A percentile compares a stretch with the other conserved stretches of the same genome.
Evolutionary conservation across 331 rosid genomes (phyloP).

Genomic region (Acacia concinna): DNA sequence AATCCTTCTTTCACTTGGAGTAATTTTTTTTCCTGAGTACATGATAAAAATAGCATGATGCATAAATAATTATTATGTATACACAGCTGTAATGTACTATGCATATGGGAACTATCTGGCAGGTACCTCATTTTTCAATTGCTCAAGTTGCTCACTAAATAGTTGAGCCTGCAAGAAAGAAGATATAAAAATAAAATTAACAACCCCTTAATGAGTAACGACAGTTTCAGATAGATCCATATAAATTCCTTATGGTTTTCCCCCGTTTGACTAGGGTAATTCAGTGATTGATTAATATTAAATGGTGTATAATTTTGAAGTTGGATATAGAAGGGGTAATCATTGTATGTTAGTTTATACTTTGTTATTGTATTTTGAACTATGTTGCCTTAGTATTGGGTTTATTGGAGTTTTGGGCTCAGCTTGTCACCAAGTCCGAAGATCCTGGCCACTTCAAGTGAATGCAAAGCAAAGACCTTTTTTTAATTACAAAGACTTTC

Average conservation of each 20-base stretch:
- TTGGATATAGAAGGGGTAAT: too few relatives aligned
- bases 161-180: slow-evolving; percentile 44
- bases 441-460: too few relatives aligned
- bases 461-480: too few relatives aligned
- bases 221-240: background rate
- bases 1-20: background rate
- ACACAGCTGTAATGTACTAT: background rate
- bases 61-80: background rate
- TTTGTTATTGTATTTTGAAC: too few relatives aligned
- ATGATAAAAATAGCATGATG: background rate
- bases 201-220: background rate
- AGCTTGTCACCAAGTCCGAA: too few relatives aligned
- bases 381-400: background rate
- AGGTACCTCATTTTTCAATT: slow-evolving; percentile 47
- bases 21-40: slow-evolving; percentile 43
- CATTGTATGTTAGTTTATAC: background rate
- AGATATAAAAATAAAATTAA: background rate
- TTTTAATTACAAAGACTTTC: too few relatives aligned
- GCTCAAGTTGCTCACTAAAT: slow-evolving; percentile 36
- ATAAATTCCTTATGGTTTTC: background rate
- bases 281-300: too few relatives aligned
- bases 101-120: background rate
- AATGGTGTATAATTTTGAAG: too few relatives aligned
- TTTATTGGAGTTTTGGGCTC: background rate
- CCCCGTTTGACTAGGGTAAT: background rate